These are phyloP conservation scores for Pholiota molesta DNA, from an alignment of 768 basidiomycete genomes.

Conservation along the genomic window DNA sequence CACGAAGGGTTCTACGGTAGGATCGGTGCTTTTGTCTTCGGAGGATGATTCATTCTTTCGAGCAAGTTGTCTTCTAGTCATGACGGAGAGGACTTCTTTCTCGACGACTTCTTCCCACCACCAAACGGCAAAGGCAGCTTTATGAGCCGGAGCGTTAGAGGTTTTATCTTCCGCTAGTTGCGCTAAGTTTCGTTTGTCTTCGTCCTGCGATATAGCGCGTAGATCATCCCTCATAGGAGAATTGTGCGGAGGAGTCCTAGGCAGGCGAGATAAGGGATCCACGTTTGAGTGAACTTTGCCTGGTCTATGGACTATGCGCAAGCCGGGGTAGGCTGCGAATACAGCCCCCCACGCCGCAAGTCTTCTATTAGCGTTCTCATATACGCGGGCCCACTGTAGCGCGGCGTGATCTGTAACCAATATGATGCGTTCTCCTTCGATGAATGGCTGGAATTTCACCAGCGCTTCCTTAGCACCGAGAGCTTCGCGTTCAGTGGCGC, in stretches of 20 bases:
- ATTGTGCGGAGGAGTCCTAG: slow-evolving; percentile 1
- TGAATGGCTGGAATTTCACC: slow-evolving; percentile 11
- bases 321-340: slow-evolving; percentile 10
- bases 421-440: slow-evolving; percentile 13
- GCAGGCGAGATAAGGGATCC: slow-evolving; percentile 9
- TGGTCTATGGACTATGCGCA: slow-evolving; percentile 9
- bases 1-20: too few relatives aligned
- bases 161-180: background rate
- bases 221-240: background rate
- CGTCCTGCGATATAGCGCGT: background rate
- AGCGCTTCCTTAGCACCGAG: slow-evolving; percentile 11
- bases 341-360: slow-evolving; percentile 14
- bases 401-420: slow-evolving; percentile 15
- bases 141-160: background rate
- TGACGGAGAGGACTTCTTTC: background rate
- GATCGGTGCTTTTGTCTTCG: too few relatives aligned
- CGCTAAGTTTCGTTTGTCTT: background rate
- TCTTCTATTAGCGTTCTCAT: slow-evolving; percentile 11
- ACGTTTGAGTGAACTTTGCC: slow-evolving; percentile 11
- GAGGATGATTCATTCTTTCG: too few relatives aligned
- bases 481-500: slow-evolving; percentile 16
- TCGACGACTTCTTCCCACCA: background rate
- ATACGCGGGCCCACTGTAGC: slow-evolving; percentile 4
- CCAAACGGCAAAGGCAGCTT: background rate
- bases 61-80: background rate